Percentiles rank a stretch among this genome's conserved stretches.
phyloP scores from a whole-genome alignment of 768 basidiomycete species.

The Grammothele lineata region DNA sequence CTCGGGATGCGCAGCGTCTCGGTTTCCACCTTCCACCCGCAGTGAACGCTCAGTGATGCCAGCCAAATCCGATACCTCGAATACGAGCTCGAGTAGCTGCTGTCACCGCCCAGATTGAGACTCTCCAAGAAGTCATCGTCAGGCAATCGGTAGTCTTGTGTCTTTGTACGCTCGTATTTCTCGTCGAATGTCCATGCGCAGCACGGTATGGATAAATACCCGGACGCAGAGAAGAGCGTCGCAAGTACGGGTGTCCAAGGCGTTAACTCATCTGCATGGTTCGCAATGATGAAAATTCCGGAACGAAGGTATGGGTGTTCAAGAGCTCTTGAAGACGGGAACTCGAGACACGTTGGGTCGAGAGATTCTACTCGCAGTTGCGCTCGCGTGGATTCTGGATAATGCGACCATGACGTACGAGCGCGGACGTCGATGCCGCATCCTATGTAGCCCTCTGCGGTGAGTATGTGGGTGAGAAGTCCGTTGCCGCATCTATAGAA shows the following conservation, averaged over 20 bases:
- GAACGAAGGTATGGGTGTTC: conserved; percentile 31
- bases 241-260: conserved; percentile 90
- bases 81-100: conserved; percentile 64
- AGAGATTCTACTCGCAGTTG: conserved; percentile 67
- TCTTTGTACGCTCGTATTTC: conserved; percentile 50
- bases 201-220: conserved; percentile 85
- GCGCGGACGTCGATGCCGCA: conserved; percentile 83
- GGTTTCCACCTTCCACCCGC: conserved; percentile 85
- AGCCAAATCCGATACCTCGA: conserved; percentile 86
- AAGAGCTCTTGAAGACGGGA: too few relatives aligned
- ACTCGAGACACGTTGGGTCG: conserved; percentile 66
- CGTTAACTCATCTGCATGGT: conserved; percentile 95
- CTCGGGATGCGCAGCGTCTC: conserved; percentile 88
- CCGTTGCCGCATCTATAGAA: conserved; percentile 82
- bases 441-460: conserved; percentile 79
- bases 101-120: conserved; percentile 60
- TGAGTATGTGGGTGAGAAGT: conserved; percentile 83
- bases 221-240: conserved; percentile 52
- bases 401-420: conserved; percentile 80
- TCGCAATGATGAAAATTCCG: conserved; percentile 80
- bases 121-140: conserved; percentile 30
- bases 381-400: conserved; percentile 57
- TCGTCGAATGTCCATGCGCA: conserved; percentile 82
- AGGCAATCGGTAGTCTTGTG: conserved; percentile 21
- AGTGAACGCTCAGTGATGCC: conserved; percentile 61